A percentile compares a stretch with the other conserved stretches of the same genome.
Evolutionary conservation across 345 rosid species (phyloP).

Genomic region (Salix brachista): DNA sequence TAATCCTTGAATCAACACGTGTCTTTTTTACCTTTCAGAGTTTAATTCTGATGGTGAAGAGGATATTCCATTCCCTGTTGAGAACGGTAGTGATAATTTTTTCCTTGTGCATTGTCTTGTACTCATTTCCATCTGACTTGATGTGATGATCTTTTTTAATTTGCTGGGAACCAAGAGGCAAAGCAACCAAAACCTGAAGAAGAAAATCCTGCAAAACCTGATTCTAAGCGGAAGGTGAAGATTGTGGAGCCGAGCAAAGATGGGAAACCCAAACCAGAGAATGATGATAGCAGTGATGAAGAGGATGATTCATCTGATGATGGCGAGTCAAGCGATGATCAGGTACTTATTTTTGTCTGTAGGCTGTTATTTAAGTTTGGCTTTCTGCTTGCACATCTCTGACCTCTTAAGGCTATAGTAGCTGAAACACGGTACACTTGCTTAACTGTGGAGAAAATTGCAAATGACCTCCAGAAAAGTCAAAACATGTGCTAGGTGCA

Average conservation of each 20-base stretch:
- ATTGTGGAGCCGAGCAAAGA: constrained; percentile 38
- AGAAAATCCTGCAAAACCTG: constrained; percentile 14
- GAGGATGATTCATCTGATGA: constrained; percentile 34
- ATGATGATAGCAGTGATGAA: constrained; percentile 26
- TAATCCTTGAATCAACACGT: neutral
- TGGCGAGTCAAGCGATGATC: constrained; percentile 38
- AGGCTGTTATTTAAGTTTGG: neutral
- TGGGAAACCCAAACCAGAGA: constrained; percentile 17
- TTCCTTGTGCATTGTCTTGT: neutral
- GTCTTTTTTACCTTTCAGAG: constrained; percentile 13
- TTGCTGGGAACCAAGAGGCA: constrained; percentile 27
- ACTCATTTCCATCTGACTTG: too few relatives aligned
- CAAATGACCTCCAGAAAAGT: neutral
- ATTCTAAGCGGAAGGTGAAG: constrained; percentile 40
- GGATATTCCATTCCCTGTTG: constrained; percentile 14
- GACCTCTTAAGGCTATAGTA: neutral
- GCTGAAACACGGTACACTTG: neutral
- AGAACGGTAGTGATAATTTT: constrained; percentile 22
- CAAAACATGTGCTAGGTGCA: neutral
- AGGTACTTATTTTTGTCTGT: constrained; percentile 24
- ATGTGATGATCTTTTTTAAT: neutral
- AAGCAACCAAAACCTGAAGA: constrained; percentile 7
- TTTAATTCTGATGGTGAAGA: constrained; percentile 20
- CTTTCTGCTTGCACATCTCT: neutral
- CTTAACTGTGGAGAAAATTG: neutral